A percentile compares a stretch with the other conserved stretches of the same genome.
Conservation (phyloP, 1,284 basidiomycete genomes). For the Coniophora puteana region DNA sequence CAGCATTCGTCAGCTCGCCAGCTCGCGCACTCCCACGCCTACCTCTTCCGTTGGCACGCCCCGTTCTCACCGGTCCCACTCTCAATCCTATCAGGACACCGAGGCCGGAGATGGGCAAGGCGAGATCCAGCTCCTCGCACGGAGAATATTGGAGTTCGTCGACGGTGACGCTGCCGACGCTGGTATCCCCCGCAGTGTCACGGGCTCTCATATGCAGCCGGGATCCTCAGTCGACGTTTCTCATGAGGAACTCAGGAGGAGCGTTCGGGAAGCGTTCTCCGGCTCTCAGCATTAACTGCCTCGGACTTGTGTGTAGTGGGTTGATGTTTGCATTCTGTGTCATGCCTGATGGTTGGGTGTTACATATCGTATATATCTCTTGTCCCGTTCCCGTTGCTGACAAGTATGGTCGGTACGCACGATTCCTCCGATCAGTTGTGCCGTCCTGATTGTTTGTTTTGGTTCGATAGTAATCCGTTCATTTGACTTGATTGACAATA, state of each 20-base stretch:
- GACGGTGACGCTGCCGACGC: constrained; percentile 64
- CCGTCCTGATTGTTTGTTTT: no score
- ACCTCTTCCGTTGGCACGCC: constrained; percentile 72
- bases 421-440: neutral
- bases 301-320: neutral
- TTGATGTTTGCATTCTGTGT: neutral
- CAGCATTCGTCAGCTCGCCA: constrained; percentile 80
- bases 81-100: constrained; percentile 74
- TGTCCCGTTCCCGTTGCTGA: neutral
- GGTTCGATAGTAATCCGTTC: no score
- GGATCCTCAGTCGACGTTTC: constrained; percentile 59
- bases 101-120: constrained; percentile 80
- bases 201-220: constrained; percentile 60
- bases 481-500: no score
- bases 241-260: constrained; percentile 75
- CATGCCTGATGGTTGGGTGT: neutral
- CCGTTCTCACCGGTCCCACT: constrained; percentile 64
- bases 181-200: constrained; percentile 53
- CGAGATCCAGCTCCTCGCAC: constrained; percentile 83
- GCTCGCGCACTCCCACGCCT: constrained; percentile 68
- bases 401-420: neutral
- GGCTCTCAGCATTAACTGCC: constrained; percentile 41
- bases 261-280: constrained; percentile 74
- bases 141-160: constrained; percentile 83
- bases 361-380: no score